Evolutionary conservation across 1,284 basidiomycete species (phyloP).

Genomic region (Naganishia sp.): DNA sequence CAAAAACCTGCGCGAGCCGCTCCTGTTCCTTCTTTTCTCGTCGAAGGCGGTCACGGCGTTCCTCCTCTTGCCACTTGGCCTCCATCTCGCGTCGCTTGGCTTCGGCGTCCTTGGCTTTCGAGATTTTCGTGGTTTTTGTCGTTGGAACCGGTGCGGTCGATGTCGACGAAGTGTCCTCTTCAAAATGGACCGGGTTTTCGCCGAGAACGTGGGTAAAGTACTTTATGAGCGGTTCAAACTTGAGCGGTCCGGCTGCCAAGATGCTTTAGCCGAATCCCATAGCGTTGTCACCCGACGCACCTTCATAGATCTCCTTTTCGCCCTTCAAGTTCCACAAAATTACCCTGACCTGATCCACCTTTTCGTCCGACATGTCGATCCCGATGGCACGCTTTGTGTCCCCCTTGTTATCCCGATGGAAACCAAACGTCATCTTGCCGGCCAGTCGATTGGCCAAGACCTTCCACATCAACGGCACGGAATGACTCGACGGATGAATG

Average conservation of each 20-base stretch:
- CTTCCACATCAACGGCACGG: constrained; percentile 81
- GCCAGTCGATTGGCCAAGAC: constrained; percentile 74
- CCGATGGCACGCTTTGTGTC: constrained; percentile 40
- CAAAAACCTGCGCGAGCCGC: constrained; percentile 23
- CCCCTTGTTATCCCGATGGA: constrained; percentile 68
- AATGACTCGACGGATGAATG: constrained; percentile 67
- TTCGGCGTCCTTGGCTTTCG: constrained; percentile 33
- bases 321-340: constrained; percentile 40
- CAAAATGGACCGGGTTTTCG: constrained; percentile 21
- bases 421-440: constrained; percentile 66
- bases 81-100: constrained; percentile 39
- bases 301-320: constrained; percentile 43
- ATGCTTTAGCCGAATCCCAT: not conserved
- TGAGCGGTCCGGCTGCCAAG: constrained; percentile 43
- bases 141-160: constrained; percentile 25
- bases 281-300: constrained; percentile 33
- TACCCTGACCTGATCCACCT: constrained; percentile 43
- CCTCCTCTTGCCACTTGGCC: constrained; percentile 48
- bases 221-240: constrained; percentile 52
- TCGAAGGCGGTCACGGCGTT: constrained; percentile 44
- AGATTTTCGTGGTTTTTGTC: constrained; percentile 29
- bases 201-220: constrained; percentile 43
- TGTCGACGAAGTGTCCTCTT: constrained; percentile 6
- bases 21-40: constrained; percentile 39
- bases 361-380: constrained; percentile 39